Conservation (phyloP, 2,329 filamentous ascomycete genomes). For the Sporothrix brunneoviolacea region DNA sequence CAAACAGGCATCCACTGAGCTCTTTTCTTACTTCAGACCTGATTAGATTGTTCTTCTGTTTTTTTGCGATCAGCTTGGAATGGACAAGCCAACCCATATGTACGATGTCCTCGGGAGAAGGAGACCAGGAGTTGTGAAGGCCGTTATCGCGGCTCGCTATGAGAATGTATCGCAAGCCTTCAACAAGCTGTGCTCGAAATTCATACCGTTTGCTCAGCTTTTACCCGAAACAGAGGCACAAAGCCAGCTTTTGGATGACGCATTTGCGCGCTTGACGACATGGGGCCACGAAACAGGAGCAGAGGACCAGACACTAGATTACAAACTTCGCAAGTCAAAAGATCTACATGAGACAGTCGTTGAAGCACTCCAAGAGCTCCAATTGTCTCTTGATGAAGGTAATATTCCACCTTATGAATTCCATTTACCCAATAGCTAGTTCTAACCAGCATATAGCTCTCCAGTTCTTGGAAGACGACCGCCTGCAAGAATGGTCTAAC, state of each 20-base stretch:
- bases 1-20: neutral
- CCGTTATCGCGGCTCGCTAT: constrained; percentile 15
- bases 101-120: constrained; percentile 15
- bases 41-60: neutral
- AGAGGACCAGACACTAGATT: constrained; percentile 14
- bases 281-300: constrained; percentile 18
- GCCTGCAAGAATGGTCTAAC: constrained; percentile 7
- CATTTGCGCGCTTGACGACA: constrained; percentile 11
- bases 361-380: constrained; percentile 7
- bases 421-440: neutral
- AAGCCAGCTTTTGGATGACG: constrained; percentile 11
- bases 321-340: constrained; percentile 16
- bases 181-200: constrained; percentile 12
- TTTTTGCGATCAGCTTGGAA: neutral
- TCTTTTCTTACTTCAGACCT: neutral
- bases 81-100: constrained; percentile 17
- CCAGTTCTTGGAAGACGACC: constrained; percentile 9
- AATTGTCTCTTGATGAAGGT: constrained; percentile 16
- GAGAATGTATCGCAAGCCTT: constrained; percentile 15
- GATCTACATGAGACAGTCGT: constrained; percentile 13
- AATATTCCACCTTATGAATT: neutral
- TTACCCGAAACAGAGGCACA: constrained; percentile 6
- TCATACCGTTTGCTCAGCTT: constrained; percentile 8
- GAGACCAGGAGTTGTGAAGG: constrained; percentile 10
- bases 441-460: neutral